Percentiles rank a stretch among this genome's conserved stretches.
phyloP scores from a whole-genome alignment of 306 rosid species.

The Rosa chinensis region DNA sequence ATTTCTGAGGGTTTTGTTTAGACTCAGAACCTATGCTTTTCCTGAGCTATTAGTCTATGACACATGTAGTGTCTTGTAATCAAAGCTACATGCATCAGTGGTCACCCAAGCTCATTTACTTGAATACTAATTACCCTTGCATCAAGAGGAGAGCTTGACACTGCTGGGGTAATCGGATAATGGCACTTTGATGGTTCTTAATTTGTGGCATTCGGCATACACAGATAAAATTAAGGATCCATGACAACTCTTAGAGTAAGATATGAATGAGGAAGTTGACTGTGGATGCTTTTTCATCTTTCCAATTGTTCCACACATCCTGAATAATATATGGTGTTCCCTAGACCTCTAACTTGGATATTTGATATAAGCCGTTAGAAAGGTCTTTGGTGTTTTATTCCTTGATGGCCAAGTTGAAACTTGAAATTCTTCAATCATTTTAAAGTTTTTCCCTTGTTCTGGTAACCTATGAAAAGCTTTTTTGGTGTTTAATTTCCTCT shows the following conservation, averaged over 20 bases:
- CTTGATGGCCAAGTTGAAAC: background rate
- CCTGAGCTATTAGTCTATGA: background rate
- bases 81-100: background rate
- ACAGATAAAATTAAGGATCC: background rate
- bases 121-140: background rate
- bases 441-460: background rate
- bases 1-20: background rate
- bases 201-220: background rate
- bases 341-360: background rate
- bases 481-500: background rate
- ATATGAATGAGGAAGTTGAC: conserved; percentile 1
- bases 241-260: background rate
- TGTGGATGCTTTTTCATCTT: background rate
- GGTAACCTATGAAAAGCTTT: background rate
- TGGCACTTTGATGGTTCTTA: background rate
- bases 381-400: background rate
- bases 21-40: background rate
- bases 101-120: background rate
- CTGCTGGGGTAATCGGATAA: background rate
- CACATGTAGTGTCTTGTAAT: background rate
- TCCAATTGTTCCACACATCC: background rate
- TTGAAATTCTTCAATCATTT: background rate
- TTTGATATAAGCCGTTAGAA: background rate
- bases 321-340: background rate
- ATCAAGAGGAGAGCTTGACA: background rate